Evolutionary conservation across 495 filamentous ascomycete species (phyloP).

Genomic region (Tuber calosporum): DNA sequence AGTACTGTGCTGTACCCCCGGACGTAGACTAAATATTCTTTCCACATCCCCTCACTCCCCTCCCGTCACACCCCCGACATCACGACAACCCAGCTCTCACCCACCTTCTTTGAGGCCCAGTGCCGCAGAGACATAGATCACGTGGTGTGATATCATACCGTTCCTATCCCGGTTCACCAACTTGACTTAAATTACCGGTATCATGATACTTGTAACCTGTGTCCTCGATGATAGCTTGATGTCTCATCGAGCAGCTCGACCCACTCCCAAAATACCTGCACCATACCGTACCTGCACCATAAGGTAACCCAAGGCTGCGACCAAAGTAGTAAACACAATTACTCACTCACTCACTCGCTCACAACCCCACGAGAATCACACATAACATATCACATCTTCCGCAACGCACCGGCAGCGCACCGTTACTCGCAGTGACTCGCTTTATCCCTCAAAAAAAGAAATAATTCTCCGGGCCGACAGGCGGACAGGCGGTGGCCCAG

Average conservation of each 20-base stretch:
- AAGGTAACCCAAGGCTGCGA: not conserved
- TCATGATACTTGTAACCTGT: no score
- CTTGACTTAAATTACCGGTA: no score
- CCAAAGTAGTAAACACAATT: not conserved
- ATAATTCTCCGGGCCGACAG: not conserved
- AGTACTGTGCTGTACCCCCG: not conserved
- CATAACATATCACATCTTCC: not conserved
- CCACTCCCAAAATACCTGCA: no score
- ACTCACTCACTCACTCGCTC: not conserved
- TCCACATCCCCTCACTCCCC: not conserved
- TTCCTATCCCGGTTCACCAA: no score
- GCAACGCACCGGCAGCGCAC: not conserved
- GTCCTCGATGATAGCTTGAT: no score
- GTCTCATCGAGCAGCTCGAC: no score
- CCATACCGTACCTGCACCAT: no score
- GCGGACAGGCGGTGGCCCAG: not conserved
- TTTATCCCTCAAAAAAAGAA: not conserved
- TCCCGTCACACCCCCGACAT: not conserved
- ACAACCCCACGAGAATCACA: not conserved
- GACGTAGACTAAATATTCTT: not conserved
- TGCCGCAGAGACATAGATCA: not conserved
- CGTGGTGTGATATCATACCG: not conserved
- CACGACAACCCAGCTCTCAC: not conserved
- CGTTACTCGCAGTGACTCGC: not conserved
- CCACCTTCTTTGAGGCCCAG: no score